Evolutionary conservation across 257 asterid species (phyloP).

Genomic region (Nicotiana knightiana): DNA sequence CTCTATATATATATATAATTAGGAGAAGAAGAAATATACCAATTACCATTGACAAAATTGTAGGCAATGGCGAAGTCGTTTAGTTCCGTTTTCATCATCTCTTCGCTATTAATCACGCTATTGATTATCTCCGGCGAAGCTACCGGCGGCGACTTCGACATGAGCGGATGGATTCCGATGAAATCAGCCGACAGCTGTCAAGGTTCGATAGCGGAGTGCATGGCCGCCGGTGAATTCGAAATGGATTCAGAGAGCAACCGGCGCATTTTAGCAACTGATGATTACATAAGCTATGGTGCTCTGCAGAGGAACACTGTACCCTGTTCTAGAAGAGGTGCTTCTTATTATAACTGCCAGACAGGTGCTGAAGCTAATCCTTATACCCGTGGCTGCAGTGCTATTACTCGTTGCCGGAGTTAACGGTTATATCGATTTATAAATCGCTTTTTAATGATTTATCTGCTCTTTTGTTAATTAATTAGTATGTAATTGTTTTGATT

Average conservation of each 20-base stretch:
- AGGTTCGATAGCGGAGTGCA: slow-evolving; percentile 59
- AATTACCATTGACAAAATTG: neutral
- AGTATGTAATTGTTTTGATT: neutral
- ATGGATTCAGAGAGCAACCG: slow-evolving; percentile 55
- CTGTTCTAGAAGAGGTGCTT: slow-evolving; percentile 73
- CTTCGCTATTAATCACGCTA: neutral
- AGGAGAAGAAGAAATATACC: neutral
- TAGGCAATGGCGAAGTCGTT: slow-evolving; percentile 19
- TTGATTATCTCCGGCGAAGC: slow-evolving; percentile 2
- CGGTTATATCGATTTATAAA: no score
- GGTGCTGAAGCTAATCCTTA: slow-evolving; percentile 86
- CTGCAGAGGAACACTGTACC: slow-evolving; percentile 70
- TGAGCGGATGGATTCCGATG: slow-evolving; percentile 10
- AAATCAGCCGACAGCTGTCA: slow-evolving; percentile 21
- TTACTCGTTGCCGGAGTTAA: slow-evolving; percentile 74
- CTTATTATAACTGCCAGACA: slow-evolving; percentile 82
- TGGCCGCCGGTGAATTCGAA: slow-evolving; percentile 54
- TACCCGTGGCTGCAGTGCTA: slow-evolving; percentile 61
- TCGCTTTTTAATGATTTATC: no score
- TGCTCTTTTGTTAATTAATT: neutral
- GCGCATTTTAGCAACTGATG: slow-evolving; percentile 58
- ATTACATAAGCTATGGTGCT: slow-evolving; percentile 84
- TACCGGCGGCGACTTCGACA: neutral
- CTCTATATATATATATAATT: neutral
- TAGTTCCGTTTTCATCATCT: slow-evolving; percentile 5